phyloP scores from a whole-genome alignment of 2,329 filamentous ascomycete genomes.

The Colletotrichum navitas region DNA sequence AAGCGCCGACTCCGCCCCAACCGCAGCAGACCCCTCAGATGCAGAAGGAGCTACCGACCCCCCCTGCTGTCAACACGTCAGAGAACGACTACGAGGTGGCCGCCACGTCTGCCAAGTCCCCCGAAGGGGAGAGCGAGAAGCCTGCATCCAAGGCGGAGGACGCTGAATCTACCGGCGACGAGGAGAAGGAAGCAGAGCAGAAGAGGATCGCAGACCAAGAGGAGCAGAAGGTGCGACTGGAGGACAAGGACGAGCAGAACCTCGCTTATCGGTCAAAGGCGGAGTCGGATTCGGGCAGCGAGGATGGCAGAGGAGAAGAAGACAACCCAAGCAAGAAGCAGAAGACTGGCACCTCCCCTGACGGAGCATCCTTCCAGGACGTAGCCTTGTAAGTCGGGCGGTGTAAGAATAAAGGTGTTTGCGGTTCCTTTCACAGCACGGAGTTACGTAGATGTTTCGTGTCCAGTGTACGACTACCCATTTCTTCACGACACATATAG shows the following conservation, averaged over 20 bases:
- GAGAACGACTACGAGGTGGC: constrained; percentile 47
- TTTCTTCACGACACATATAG: constrained; percentile 29
- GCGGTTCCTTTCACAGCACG: constrained; percentile 29
- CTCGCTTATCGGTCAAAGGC: constrained; percentile 61
- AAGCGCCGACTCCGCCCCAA: constrained; percentile 47
- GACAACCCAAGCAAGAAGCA: constrained; percentile 49
- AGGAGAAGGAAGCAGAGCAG: constrained; percentile 52
- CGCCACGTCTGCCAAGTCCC: constrained; percentile 30
- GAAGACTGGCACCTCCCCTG: constrained; percentile 62
- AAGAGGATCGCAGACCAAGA: constrained; percentile 55
- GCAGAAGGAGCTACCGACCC: constrained; percentile 53
- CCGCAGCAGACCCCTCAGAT: constrained; percentile 41
- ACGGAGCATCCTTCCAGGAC: constrained; percentile 73
- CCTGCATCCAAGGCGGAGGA: constrained; percentile 42
- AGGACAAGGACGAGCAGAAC: constrained; percentile 68
- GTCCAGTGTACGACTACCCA: constrained; percentile 33
- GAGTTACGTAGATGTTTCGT: constrained; percentile 35
- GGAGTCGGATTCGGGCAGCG: constrained; percentile 43
- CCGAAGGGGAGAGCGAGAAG: constrained; percentile 44
- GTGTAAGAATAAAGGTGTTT: background rate
- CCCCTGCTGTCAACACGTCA: constrained; percentile 44
- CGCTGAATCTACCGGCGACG: constrained; percentile 49
- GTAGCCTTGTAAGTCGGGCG: constrained; percentile 64
- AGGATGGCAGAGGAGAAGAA: constrained; percentile 51
- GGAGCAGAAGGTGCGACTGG: constrained; percentile 69